Conservation (phyloP, 495 filamentous ascomycete genomes). For the Sphaerosporella brunnea region DNA sequence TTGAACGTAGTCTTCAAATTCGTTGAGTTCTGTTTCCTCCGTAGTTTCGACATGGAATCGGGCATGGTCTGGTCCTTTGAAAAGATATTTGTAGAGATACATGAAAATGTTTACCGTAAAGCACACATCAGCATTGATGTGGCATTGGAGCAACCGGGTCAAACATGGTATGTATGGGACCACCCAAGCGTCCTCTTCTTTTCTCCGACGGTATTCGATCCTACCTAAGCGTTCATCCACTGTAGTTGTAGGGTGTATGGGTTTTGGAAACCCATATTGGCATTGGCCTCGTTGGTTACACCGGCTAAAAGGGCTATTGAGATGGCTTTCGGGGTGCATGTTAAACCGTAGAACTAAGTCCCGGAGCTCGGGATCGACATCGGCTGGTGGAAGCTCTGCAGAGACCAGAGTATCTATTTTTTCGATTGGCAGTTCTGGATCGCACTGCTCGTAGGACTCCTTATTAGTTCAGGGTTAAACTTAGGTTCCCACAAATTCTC, state of each 20-base stretch:
- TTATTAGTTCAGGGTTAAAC: too few species aligned
- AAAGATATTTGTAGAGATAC: constrained; percentile 15
- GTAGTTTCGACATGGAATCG: constrained; percentile 2
- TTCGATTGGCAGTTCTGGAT: too few species aligned
- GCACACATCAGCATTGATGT: constrained; percentile 15
- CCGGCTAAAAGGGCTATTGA: too few species aligned
- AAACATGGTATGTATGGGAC: constrained; percentile 11
- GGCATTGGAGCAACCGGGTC: constrained; percentile 6
- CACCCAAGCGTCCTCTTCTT: too few species aligned
- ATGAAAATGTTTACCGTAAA: constrained; percentile 13
- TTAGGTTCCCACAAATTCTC: too few species aligned
- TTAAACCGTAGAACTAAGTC: too few species aligned
- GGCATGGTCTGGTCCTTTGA: constrained; percentile 10
- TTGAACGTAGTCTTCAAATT: constrained; percentile 13
- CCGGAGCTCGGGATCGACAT: too few species aligned
- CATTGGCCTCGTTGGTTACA: constrained; percentile 7
- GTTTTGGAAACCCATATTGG: constrained; percentile 5
- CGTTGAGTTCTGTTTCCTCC: too few species aligned
- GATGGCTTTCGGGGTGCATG: too few species aligned
- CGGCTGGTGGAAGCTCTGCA: too few species aligned
- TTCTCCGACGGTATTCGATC: constrained; percentile 3
- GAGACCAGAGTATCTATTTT: too few species aligned
- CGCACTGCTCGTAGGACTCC: too few species aligned
- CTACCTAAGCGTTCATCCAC: constrained; percentile 3
- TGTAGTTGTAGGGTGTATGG: neutral